phyloP scores from a whole-genome alignment of 2,329 filamentous ascomycete species.

The Bimuria novae-zelandiae region DNA sequence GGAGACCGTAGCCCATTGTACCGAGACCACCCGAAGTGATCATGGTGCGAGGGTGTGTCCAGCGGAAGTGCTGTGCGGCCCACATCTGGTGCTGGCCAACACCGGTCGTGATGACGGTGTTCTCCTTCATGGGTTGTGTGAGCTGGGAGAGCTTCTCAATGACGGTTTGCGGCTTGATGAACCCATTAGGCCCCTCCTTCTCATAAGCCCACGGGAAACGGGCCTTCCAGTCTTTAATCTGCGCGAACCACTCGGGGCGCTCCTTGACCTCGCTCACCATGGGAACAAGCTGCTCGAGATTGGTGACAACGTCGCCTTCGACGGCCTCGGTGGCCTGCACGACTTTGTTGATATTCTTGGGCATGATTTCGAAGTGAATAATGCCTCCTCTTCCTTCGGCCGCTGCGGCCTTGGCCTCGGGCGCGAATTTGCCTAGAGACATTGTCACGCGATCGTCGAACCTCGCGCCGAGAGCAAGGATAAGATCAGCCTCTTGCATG shows the following conservation, averaged over 20 bases:
- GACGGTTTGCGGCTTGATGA: conserved; percentile 93
- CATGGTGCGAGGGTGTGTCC: conserved; percentile 89
- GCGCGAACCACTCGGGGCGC: conserved; percentile 82
- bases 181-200: conserved; percentile 71
- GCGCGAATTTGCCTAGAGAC: conserved; percentile 83
- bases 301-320: conserved; percentile 86
- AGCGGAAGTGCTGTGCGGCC: conserved; percentile 95
- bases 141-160: conserved; percentile 89
- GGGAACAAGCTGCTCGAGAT: conserved; percentile 76
- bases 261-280: conserved; percentile 67
- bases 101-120: conserved; percentile 88
- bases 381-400: conserved; percentile 88
- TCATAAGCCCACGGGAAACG: conserved; percentile 90
- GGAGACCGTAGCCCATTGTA: conserved; percentile 95
- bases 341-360: conserved; percentile 99
- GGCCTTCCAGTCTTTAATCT: conserved; percentile 89
- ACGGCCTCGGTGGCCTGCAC: conserved; percentile 95
- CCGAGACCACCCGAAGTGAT: conserved; percentile 95
- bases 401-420: conserved; percentile 82
- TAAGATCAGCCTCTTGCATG: conserved; percentile 94
- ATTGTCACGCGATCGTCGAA: conserved; percentile 96
- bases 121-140: conserved; percentile 77
- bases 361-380: conserved; percentile 97
- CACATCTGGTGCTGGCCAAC: conserved; percentile 99
- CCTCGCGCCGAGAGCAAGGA: conserved; percentile 89